Conservation (phyloP, 2,329 filamentous ascomycete species). For the Cytospora piceae region DNA sequence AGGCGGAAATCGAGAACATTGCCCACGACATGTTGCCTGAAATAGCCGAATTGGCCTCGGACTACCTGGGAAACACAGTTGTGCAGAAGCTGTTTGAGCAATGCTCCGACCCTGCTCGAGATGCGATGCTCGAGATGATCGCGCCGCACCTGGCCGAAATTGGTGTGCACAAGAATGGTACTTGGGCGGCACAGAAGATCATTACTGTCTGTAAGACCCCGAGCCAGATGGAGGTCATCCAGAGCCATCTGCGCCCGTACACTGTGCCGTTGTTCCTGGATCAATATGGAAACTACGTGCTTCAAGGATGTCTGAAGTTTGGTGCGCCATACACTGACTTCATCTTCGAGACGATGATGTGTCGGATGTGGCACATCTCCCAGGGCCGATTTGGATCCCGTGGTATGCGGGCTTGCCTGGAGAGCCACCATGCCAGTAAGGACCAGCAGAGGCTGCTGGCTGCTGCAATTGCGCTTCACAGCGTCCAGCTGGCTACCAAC, state of each 20-base stretch:
- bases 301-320: slow-evolving; percentile 95
- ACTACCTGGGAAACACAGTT: slow-evolving; percentile 98
- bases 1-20: slow-evolving; percentile 88
- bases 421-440: slow-evolving; percentile 93
- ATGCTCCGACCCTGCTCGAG: slow-evolving; percentile 87
- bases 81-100: slow-evolving; percentile 98
- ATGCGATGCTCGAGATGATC: slow-evolving; percentile 88
- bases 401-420: slow-evolving; percentile 94
- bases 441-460: slow-evolving; percentile 95
- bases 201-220: slow-evolving; percentile 93
- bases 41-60: slow-evolving; percentile 90
- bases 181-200: slow-evolving; percentile 99
- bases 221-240: slow-evolving; percentile 80
- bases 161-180: slow-evolving; percentile 98
- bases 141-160: slow-evolving; percentile 93
- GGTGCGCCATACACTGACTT: slow-evolving; percentile 88
- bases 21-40: slow-evolving; percentile 94
- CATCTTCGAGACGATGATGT: slow-evolving; percentile 97
- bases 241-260: slow-evolving; percentile 82
- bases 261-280: slow-evolving; percentile 92
- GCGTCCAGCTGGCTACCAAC: slow-evolving; percentile 93
- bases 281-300: slow-evolving; percentile 97
- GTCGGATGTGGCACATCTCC: slow-evolving; percentile 87
- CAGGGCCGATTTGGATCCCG: slow-evolving; percentile 94
- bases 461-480: slow-evolving; percentile 92